Percentiles rank a stretch among this genome's conserved stretches.
Conservation (phyloP, 192 early-diverging fungal species). For the Coemansia furcata region DNA sequence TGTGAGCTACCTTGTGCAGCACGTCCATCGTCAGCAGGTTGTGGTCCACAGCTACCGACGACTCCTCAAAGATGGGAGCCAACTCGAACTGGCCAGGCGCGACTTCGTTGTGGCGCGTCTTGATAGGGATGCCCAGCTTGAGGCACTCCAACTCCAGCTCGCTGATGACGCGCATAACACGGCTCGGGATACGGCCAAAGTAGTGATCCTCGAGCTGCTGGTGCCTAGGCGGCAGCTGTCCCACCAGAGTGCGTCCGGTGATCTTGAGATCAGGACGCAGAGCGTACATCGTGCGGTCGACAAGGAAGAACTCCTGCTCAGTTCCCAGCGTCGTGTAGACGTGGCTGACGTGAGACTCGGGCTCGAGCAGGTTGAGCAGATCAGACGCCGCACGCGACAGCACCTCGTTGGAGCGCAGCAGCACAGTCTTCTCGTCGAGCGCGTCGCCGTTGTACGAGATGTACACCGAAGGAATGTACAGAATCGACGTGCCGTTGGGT, state of each 20-base stretch:
- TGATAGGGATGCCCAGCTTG: slow-evolving; percentile 94
- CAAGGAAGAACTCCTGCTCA: slow-evolving; percentile 99
- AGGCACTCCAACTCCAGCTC: slow-evolving; percentile 94
- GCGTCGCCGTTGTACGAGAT: slow-evolving; percentile 99
- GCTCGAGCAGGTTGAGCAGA: slow-evolving; percentile 75
- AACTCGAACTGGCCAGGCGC: slow-evolving; percentile 98
- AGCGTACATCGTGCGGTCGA: slow-evolving; percentile 92
- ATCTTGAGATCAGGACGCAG: slow-evolving; percentile 96
- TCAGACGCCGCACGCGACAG: slow-evolving; percentile 78
- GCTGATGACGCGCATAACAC: slow-evolving; percentile 87
- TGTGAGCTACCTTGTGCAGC: slow-evolving; percentile 94
- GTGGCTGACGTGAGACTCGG: slow-evolving; percentile 67
- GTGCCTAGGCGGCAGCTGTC: slow-evolving; percentile 92
- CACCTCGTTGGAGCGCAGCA: slow-evolving; percentile 87
- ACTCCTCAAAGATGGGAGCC: slow-evolving; percentile 98
- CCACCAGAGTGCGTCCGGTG: slow-evolving; percentile 90
- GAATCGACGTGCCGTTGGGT: slow-evolving; percentile 86
- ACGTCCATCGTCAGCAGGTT: slow-evolving; percentile 98
- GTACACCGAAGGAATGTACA: slow-evolving; percentile 97
- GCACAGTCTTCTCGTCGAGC: slow-evolving; percentile 97
- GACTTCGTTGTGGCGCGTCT: slow-evolving; percentile 99
- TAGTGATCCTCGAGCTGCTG: slow-evolving; percentile 99
- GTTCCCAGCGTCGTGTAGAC: slow-evolving; percentile 92
- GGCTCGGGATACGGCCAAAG: slow-evolving; percentile 95
- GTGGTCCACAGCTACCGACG: slow-evolving; percentile 95